These are phyloP conservation scores for Strigomonas oncopelti DNA, from an alignment of 208 protist genomes.

Conservation along the genomic window DNA sequence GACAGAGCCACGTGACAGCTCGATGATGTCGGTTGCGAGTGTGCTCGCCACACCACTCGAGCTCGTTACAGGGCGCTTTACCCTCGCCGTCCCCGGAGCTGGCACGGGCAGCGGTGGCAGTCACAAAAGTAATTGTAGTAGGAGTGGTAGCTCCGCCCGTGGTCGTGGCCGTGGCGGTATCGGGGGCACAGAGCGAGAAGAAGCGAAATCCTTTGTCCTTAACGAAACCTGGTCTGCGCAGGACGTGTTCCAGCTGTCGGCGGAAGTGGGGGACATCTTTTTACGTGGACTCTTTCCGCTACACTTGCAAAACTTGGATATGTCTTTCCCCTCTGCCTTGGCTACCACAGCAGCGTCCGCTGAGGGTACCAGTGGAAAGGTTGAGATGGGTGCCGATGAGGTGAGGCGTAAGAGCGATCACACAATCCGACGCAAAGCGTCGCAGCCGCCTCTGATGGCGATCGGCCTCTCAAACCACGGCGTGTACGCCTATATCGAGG, in stretches of 20 bases:
- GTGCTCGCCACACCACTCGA: neutral
- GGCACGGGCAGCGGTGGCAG: too few species aligned
- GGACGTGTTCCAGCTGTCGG: neutral
- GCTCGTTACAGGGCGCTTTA: neutral
- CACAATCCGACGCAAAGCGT: too few species aligned
- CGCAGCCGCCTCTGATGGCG: neutral
- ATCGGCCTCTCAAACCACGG: neutral
- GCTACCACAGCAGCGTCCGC: too few species aligned
- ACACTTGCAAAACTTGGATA: neutral
- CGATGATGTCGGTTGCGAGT: neutral
- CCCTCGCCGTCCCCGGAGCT: neutral
- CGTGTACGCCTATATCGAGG: neutral
- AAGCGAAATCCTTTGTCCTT: neutral
- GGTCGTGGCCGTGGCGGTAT: too few species aligned
- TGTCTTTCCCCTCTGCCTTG: neutral
- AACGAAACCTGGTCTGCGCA: neutral
- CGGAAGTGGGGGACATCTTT: constrained; percentile 1
- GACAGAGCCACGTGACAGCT: too few species aligned
- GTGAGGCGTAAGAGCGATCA: too few species aligned
- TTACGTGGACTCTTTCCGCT: neutral
- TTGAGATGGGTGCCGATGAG: too few species aligned
- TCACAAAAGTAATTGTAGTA: too few species aligned
- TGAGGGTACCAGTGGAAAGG: too few species aligned
- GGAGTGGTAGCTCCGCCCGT: too few species aligned
- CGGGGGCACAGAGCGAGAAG: too few species aligned